Conservation (phyloP, 257 asterid species). For the Rhazya stricta region DNA sequence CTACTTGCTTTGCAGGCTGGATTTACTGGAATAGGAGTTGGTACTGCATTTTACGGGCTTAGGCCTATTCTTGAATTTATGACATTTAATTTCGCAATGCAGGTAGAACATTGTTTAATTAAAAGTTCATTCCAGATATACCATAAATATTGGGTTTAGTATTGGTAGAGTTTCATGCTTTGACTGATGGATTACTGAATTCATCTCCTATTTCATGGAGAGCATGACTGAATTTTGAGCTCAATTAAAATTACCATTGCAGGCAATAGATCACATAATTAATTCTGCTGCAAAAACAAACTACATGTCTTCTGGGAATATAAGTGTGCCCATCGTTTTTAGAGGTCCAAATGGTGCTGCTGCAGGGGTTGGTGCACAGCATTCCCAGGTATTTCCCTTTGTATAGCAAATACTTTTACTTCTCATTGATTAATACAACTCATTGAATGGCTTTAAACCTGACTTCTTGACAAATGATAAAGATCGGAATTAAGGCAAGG, state of each 20-base stretch:
- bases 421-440: neutral
- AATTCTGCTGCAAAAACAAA: slow-evolving; percentile 90
- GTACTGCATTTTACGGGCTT: slow-evolving; percentile 33
- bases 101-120: slow-evolving; percentile 9
- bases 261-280: slow-evolving; percentile 89
- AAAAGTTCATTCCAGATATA: neutral
- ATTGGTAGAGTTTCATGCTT: neutral
- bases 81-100: slow-evolving; percentile 42
- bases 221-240: neutral
- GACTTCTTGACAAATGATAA: neutral
- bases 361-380: slow-evolving; percentile 95
- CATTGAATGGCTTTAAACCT: neutral
- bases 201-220: neutral
- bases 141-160: neutral
- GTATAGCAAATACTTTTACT: neutral
- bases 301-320: slow-evolving; percentile 90
- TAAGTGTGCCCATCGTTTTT: slow-evolving; percentile 74
- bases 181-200: neutral
- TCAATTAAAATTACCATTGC: slow-evolving; percentile 18
- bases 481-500: neutral
- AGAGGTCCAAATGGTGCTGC: slow-evolving; percentile 98
- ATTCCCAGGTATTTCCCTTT: slow-evolving; percentile 60
- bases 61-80: slow-evolving; percentile 35
- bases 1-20: slow-evolving; percentile 25
- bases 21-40: slow-evolving; percentile 34